Percentiles rank a stretch among this genome's conserved stretches.
phyloP scores from a whole-genome alignment of 495 filamentous ascomycete genomes.

The Aspergillus egyptiacus region DNA sequence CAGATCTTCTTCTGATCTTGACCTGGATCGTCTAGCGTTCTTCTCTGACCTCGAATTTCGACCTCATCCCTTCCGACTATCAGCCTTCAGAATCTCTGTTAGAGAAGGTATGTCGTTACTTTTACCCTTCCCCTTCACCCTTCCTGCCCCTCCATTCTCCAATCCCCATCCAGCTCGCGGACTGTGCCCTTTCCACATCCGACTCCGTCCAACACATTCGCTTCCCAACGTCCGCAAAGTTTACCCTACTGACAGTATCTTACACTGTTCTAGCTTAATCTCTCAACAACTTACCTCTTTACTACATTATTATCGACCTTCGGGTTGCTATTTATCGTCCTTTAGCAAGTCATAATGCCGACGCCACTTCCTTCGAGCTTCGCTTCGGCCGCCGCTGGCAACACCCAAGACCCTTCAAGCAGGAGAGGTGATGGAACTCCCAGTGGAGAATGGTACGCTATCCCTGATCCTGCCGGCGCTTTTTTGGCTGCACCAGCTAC shows the following conservation, averaged over 20 bases:
- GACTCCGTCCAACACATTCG: not conserved
- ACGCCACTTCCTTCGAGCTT: conserved; percentile 77
- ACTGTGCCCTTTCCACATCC: not conserved
- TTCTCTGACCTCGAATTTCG: conserved; percentile 12
- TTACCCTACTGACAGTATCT: conserved; percentile 1
- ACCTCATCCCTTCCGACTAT: conserved; percentile 16
- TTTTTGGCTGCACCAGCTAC: not conserved
- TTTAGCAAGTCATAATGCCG: conserved; percentile 51
- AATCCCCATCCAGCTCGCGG: not conserved
- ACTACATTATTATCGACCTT: conserved; percentile 2
- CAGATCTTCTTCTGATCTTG: conserved; percentile 26
- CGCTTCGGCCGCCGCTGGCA: conserved; percentile 74
- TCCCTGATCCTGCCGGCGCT: conserved; percentile 7
- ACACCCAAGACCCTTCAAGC: conserved; percentile 51
- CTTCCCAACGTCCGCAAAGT: not conserved
- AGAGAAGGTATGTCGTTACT: conserved; percentile 8
- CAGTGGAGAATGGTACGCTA: conserved; percentile 52
- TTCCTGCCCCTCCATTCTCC: not conserved
- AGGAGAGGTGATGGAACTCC: conserved; percentile 50
- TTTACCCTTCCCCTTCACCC: no score
- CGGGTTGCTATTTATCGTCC: conserved; percentile 6
- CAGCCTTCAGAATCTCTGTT: conserved; percentile 5
- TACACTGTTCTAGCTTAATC: conserved; percentile 3
- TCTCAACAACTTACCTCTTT: conserved; percentile 1
- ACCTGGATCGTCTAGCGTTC: conserved; percentile 26